Evolutionary conservation across 306 rosid genomes (phyloP), one percentile per base, ranked within the genome.

Genomic region (Lupinus albus): DNA sequence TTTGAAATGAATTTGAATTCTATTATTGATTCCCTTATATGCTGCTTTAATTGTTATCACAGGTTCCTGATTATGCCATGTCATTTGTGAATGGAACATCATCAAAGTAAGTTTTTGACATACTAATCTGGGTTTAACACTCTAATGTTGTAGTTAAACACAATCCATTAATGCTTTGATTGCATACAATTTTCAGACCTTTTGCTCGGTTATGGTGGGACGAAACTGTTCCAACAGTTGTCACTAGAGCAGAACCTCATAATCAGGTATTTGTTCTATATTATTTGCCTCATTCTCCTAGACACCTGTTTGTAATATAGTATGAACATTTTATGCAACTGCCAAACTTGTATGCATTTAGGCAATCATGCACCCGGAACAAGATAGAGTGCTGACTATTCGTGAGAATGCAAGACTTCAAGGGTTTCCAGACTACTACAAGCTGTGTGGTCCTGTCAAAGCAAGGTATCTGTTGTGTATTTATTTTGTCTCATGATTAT

Each of bases 161-260:
- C 3, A 8, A 11, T 56, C 6, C 30, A 12, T 6, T 6, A 32
- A 55, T 20, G 38, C 11, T 30, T 76, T 25, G 30, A 25, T 25
- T 25, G 30, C 30, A 25, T 25, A 25, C 30, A 25, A 25, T 61
- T 35, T 76, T 5, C 46, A 89, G 96, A 65, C 98, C 98, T 1
- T 92, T 87, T 83, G 91, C 81, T 13, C 86, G 98, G 46, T 61
- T 92, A 44, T 92, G 98, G 98, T 92, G 98, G 96, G 98, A 92
- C 60, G 98, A 89, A 78, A 92, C 98, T 10, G 86, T 92, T 64
- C 82, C 98, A 42, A 92, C 96, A 2, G 98, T 92, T 8, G 70
- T 92, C 42, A 92, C 98, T 0, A 59, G 79, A 72, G 86, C 96
- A 14, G 82, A 79, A 58, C 88, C 91, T 68, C 96, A 85, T 65